Conservation (phyloP, 306 rosid species). For the Cucumis hystrix region DNA sequence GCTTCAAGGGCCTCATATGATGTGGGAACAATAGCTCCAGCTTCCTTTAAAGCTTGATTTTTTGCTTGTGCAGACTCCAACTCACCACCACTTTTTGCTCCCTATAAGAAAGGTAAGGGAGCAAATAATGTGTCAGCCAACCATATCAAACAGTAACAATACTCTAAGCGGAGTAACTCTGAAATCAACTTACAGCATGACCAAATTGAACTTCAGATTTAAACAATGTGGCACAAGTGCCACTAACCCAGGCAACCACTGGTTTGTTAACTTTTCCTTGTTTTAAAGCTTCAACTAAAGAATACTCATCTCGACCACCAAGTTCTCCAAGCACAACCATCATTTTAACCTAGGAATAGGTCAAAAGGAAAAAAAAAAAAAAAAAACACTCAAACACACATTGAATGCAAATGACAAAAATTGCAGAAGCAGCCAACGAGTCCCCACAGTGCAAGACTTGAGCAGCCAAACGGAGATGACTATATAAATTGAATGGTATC, state of each 20-base stretch:
- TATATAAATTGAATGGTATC: not conserved
- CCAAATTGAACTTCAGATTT: slow-evolving; percentile 99
- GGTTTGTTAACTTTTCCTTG: slow-evolving; percentile 91
- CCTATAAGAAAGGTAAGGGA: slow-evolving; percentile 32
- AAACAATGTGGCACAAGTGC: slow-evolving; percentile 96
- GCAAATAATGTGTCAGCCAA: not conserved
- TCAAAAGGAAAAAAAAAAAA: not conserved
- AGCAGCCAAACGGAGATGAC: not conserved
- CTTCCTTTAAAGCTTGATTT: slow-evolving; percentile 86
- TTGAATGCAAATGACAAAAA: not conserved
- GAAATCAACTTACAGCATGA: slow-evolving; percentile 72
- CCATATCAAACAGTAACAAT: slow-evolving; percentile 6
- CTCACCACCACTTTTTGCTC: slow-evolving; percentile 99
- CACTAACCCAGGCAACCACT: slow-evolving; percentile 99
- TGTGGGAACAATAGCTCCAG: slow-evolving; percentile 96
- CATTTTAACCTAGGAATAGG: slow-evolving; percentile 62
- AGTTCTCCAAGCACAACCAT: slow-evolving; percentile 97
- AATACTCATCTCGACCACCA: slow-evolving; percentile 95
- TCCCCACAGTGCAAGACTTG: not conserved
- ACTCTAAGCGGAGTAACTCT: not conserved
- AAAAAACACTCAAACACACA: not conserved
- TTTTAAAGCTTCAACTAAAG: slow-evolving; percentile 87
- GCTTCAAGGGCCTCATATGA: slow-evolving; percentile 80
- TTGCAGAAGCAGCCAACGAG: not conserved
- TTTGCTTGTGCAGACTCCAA: slow-evolving; percentile 97